These are phyloP conservation scores for Grammothele lineata DNA, from an alignment of 768 basidiomycete genomes.

Conservation along the genomic window DNA sequence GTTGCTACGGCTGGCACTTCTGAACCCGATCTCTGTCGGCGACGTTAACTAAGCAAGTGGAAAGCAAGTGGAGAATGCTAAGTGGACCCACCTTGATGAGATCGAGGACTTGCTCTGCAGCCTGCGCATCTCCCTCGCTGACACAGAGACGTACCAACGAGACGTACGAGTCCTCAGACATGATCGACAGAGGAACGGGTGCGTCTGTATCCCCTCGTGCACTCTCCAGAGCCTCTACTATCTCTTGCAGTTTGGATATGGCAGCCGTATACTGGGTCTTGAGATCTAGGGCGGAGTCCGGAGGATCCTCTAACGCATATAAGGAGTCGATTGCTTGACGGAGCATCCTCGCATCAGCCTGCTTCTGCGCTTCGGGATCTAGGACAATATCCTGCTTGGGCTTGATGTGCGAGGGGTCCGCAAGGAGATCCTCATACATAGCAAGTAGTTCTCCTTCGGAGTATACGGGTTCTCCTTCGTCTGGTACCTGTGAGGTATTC, in stretches of 20 bases:
- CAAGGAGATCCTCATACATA: constrained; percentile 40
- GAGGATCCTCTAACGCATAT: constrained; percentile 12
- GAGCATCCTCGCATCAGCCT: constrained; percentile 23
- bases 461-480: constrained; percentile 15
- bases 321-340: constrained; percentile 34
- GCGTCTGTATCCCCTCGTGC: not conserved
- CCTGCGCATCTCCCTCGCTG: constrained; percentile 35
- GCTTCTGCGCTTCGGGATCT: constrained; percentile 1
- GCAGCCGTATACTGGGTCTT: not conserved
- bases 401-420: constrained; percentile 17
- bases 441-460: constrained; percentile 34
- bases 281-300: constrained; percentile 5
- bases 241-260: constrained; percentile 12
- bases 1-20: constrained; percentile 39
- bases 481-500: no score
- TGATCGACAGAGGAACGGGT: not conserved
- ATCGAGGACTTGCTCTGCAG: constrained; percentile 46
- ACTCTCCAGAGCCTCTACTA: constrained; percentile 4
- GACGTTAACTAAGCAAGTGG: not conserved
- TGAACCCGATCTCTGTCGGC: constrained; percentile 37
- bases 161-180: constrained; percentile 11
- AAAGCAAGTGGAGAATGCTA: not conserved
- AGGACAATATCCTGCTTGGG: constrained; percentile 1
- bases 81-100: constrained; percentile 46
- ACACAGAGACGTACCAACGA: constrained; percentile 15